Percentiles rank a stretch among this genome's conserved stretches.
phyloP scores from a whole-genome alignment of 1,139 yeast genomes.

The Candida tetrigidarum region DNA sequence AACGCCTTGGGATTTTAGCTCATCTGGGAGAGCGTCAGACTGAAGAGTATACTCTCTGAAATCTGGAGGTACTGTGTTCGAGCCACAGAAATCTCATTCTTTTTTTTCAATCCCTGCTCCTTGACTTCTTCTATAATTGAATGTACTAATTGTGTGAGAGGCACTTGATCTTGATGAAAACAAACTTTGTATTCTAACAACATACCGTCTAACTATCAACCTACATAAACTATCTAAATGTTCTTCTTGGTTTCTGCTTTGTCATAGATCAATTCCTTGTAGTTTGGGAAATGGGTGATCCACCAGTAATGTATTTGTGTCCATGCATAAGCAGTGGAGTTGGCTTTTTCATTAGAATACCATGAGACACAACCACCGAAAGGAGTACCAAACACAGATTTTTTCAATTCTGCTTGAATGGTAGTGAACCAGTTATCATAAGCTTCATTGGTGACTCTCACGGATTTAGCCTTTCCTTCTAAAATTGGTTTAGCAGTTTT shows the following conservation, averaged over 20 bases:
- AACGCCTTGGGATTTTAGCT: too few species aligned
- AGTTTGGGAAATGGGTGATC: constrained; percentile 31
- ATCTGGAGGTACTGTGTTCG: constrained; percentile 61
- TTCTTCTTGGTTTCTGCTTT: neutral
- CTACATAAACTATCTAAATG: neutral
- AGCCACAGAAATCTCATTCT: constrained; percentile 53
- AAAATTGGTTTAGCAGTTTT: constrained; percentile 32
- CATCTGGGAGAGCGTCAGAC: constrained; percentile 64
- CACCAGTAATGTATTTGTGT: constrained; percentile 41
- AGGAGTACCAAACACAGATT: constrained; percentile 41
- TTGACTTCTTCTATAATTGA: too few species aligned
- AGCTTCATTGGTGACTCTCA: constrained; percentile 35
- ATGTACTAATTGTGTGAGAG: too few species aligned
- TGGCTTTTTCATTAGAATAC: constrained; percentile 35
- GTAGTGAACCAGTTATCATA: constrained; percentile 41
- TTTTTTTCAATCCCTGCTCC: neutral
- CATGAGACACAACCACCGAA: constrained; percentile 51
- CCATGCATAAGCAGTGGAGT: constrained; percentile 43
- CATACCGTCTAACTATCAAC: too few species aligned
- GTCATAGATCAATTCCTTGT: constrained; percentile 29
- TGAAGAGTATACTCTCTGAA: constrained; percentile 34
- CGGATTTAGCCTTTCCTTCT: constrained; percentile 32
- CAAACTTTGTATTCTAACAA: too few species aligned
- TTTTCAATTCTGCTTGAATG: constrained; percentile 31
- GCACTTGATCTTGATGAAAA: too few species aligned